Percentiles rank a stretch among this genome's conserved stretches.
phyloP scores from a whole-genome alignment of 129 eudicot species.

The Flaveria robusta region DNA sequence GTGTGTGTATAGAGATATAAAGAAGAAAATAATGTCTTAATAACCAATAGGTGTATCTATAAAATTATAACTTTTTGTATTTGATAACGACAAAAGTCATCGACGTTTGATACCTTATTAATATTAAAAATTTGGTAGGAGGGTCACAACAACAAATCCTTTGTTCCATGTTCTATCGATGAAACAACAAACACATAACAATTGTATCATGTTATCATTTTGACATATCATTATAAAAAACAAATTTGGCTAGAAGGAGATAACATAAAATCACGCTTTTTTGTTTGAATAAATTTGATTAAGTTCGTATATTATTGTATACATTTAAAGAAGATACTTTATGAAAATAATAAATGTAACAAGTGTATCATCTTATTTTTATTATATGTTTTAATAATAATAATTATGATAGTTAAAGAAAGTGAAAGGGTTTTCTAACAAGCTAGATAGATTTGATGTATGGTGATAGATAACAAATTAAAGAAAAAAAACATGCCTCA shows the following conservation, averaged over 20 bases:
- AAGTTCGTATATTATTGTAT: neutral
- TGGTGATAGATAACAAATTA: neutral
- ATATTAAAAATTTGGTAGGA: too few species aligned
- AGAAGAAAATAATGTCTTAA: too few species aligned
- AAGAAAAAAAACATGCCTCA: slow-evolving; percentile 48
- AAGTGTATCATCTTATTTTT: neutral
- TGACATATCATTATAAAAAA: neutral
- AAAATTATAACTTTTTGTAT: too few species aligned
- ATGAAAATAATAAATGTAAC: neutral
- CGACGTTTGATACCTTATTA: too few species aligned
- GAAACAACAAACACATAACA: neutral
- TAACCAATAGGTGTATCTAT: too few species aligned
- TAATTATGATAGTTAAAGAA: neutral
- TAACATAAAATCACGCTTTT: neutral
- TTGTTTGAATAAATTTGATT: neutral
- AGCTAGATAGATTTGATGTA: neutral
- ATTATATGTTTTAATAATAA: neutral
- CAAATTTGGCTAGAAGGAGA: neutral
- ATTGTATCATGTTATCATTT: neutral
- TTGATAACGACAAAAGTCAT: too few species aligned
- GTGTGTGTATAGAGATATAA: too few species aligned
- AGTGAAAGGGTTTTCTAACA: neutral
- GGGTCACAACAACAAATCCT: too few species aligned
- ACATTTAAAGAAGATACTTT: neutral
- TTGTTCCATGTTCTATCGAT: neutral